Conservation (phyloP, 768 basidiomycete species). For the Mycena latifolia region DNA sequence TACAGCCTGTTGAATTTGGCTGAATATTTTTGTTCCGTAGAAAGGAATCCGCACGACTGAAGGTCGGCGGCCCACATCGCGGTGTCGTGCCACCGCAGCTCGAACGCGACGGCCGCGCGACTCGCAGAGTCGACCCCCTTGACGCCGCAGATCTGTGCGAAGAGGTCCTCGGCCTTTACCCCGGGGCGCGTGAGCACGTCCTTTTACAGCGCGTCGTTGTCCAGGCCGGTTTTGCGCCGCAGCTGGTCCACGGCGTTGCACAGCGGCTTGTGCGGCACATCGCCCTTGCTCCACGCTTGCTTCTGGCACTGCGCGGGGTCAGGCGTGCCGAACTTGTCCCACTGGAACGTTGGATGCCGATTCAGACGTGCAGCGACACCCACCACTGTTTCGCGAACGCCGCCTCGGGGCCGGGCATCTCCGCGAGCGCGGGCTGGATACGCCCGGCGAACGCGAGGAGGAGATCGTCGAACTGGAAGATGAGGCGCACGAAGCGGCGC, state of each 20-base stretch:
- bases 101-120: no score
- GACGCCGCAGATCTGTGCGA: constrained; percentile 4
- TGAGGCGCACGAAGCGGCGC: constrained; percentile 11
- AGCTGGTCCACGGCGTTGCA: constrained; percentile 20
- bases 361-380: no score
- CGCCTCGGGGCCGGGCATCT: constrained; percentile 19
- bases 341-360: no score
- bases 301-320: constrained; percentile 18
- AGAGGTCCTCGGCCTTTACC: not conserved
- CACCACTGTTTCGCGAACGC: no score
- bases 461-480: constrained; percentile 13
- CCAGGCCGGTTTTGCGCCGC: not conserved
- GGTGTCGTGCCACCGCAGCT: not conserved
- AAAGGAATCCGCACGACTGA: no score
- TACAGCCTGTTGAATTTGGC: no score
- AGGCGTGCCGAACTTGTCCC: constrained; percentile 7
- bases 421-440: constrained; percentile 13
- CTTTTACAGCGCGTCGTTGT: constrained; percentile 1
- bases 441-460: no score
- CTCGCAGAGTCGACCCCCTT: not conserved
- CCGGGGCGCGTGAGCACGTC: no score
- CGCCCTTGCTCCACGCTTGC: constrained; percentile 10
- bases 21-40: no score
- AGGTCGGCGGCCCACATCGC: no score
- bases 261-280: constrained; percentile 12